Evolutionary conservation across 1,139 yeast species (phyloP), one percentile per base, ranked within the genome.

Genomic region (Hyphopichia fennica): DNA sequence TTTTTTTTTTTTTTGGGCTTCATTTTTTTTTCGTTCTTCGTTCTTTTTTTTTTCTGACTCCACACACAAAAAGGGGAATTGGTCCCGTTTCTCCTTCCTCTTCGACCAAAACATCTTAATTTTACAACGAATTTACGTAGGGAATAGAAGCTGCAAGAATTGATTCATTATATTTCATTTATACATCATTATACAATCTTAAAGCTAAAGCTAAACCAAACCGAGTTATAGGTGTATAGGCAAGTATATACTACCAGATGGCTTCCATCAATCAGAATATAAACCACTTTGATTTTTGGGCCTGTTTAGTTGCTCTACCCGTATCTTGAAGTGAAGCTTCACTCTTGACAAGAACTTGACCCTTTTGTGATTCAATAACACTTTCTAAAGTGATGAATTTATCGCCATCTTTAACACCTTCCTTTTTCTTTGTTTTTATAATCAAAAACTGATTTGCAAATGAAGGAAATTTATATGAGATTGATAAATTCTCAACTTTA

Each of bases 401-500:
- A 2, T 48, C 61, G 14, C 68, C 65, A n/a, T 66, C 56, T 8
- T 51, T 44, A 29, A 48, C 41, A 20, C 53, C 52, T 50, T 42
- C 61, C 48, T 48, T 66, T 61, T 38, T 63, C 56, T 67, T 64
- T 0, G 89, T 79, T 51, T 77, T 80, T 14, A 91, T 72, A 2
- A 87, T 75, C 35, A 90, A 71, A 54, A 90, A 88, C 51, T 84
- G 93, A 55, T 88, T 84, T 8, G 95, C 93, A 45, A 85, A 61
- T 0, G 96, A 82, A 2, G 97, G 97, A 44, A 74, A 72, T 50
- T 72, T 77, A 66, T 91, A 91, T 39, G 73, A 69, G 14, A 87
- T 61, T 10, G 75, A 67, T 39, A 87, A 62, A 29, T 69, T 66
- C 32, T 75, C 79, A 9, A 82, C 77, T 53, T 67, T 72, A 47